A percentile compares a stretch with the other conserved stretches of the same genome.
Evolutionary conservation across 75 land plant genomes (phyloP).

Genomic region (Sequoia sempervirens): DNA sequence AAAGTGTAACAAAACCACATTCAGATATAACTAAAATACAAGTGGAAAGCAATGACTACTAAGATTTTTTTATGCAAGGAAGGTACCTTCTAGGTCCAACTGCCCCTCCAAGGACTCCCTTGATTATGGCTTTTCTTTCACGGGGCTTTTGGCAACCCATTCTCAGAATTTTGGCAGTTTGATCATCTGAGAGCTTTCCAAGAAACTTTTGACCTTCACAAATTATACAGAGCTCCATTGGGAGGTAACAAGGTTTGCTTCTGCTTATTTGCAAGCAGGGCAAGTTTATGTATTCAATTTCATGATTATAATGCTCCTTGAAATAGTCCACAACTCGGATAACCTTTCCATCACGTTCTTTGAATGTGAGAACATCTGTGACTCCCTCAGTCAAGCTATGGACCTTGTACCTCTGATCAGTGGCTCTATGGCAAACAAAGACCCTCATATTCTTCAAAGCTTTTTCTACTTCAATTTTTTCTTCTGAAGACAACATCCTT

Average conservation of each 20-base stretch:
- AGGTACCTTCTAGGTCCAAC: slow-evolving; percentile 66
- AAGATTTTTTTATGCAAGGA: background rate
- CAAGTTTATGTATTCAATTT: slow-evolving; percentile 57
- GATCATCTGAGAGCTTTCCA: slow-evolving; percentile 69
- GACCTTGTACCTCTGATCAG: slow-evolving; percentile 68
- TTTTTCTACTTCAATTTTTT: slow-evolving; percentile 66
- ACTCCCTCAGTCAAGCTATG: slow-evolving; percentile 57
- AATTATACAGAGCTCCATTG: slow-evolving; percentile 90
- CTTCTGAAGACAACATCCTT: slow-evolving; percentile 34
- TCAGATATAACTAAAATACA: background rate
- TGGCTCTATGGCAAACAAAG: slow-evolving; percentile 67
- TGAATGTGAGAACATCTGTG: slow-evolving; percentile 60
- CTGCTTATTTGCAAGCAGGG: slow-evolving; percentile 83
- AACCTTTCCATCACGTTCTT: slow-evolving; percentile 56
- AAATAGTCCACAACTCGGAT: slow-evolving; percentile 62
- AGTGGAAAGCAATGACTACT: background rate
- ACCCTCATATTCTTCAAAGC: slow-evolving; percentile 59
- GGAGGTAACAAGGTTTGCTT: slow-evolving; percentile 78
- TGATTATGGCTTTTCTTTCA: slow-evolving; percentile 51
- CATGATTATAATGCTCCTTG: slow-evolving; percentile 67
- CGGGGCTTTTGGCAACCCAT: slow-evolving; percentile 74
- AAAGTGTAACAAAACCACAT: background rate
- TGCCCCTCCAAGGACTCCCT: slow-evolving; percentile 46
- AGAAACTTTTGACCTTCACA: slow-evolving; percentile 80
- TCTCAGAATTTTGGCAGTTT: slow-evolving; percentile 54